Conservation (phyloP, 1,284 basidiomycete species). For the Limonomyces culmigenus region DNA sequence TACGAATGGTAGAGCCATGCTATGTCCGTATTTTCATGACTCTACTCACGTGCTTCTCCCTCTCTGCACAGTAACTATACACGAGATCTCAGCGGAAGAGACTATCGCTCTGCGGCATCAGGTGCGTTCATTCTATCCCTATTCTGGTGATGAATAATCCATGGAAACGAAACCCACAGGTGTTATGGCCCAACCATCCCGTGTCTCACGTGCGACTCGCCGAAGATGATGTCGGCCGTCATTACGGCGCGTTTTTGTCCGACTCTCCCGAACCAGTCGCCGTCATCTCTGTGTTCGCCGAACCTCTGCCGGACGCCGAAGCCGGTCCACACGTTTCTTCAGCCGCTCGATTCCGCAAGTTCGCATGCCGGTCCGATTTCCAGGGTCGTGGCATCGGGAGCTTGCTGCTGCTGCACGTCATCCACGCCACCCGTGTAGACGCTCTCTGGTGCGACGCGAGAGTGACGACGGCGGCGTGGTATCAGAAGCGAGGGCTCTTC, state of each 20-base stretch:
- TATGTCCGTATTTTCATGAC: too few species aligned
- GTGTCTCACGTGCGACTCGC: conserved; percentile 30
- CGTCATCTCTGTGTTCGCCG: conserved; percentile 38
- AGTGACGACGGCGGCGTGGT: conserved; percentile 27
- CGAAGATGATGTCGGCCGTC: conserved; percentile 29
- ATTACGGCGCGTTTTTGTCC: conserved; percentile 34
- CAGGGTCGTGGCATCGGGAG: conserved; percentile 35
- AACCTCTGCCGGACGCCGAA: conserved; percentile 18
- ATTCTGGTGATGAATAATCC: too few species aligned
- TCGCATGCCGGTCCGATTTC: conserved; percentile 31
- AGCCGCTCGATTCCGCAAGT: conserved; percentile 39
- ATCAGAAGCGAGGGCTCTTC: conserved; percentile 30
- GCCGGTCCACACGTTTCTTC: conserved; percentile 2
- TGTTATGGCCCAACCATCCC: conserved; percentile 38
- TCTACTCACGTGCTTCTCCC: too few species aligned
- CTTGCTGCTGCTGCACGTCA: conserved; percentile 22
- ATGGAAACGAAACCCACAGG: too few species aligned
- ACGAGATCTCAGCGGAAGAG: too few species aligned
- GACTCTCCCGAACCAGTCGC: conserved; percentile 19
- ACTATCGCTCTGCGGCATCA: too few species aligned
- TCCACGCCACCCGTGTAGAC: conserved; percentile 19
- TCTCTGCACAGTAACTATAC: too few species aligned
- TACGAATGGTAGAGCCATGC: too few species aligned
- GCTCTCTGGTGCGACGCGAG: conserved; percentile 44
- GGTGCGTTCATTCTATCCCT: too few species aligned